Percentiles rank a stretch among this genome's conserved stretches.
phyloP scores from a whole-genome alignment of 75 land plant species.

The Cupressus sempervirens region DNA sequence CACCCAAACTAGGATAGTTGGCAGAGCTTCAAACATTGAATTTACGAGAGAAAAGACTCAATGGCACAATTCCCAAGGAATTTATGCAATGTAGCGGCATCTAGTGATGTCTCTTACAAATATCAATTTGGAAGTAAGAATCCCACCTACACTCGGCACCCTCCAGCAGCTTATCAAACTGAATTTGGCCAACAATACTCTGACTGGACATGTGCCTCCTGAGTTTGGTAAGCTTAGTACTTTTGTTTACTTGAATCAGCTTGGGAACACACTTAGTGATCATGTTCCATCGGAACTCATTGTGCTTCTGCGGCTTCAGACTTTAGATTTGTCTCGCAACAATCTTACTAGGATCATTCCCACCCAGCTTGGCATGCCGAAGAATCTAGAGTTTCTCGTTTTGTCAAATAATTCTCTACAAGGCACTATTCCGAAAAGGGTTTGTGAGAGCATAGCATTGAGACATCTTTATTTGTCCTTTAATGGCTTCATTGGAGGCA shows the following conservation, averaged over 20 bases:
- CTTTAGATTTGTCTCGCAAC: constrained; percentile 49
- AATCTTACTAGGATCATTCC: constrained; percentile 41
- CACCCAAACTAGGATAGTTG: constrained; percentile 41
- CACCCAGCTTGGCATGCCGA: constrained; percentile 18
- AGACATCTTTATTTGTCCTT: constrained; percentile 29
- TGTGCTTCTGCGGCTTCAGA: constrained; percentile 32
- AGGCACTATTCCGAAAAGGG: constrained; percentile 32
- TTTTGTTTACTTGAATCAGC: constrained; percentile 45
- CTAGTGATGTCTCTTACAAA: constrained; percentile 38
- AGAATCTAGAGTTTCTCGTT: constrained; percentile 38
- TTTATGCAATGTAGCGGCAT: constrained; percentile 30
- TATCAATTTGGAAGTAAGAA: constrained; percentile 44
- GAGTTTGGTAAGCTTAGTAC: constrained; percentile 46
- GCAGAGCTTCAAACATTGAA: constrained; percentile 35
- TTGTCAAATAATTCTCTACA: constrained; percentile 41
- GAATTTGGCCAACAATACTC: constrained; percentile 63
- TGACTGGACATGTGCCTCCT: constrained; percentile 57
- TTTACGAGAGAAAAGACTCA: constrained; percentile 45
- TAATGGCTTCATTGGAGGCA: constrained; percentile 52
- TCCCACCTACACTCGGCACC: constrained; percentile 38
- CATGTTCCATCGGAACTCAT: constrained; percentile 42
- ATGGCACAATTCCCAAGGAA: constrained; percentile 47
- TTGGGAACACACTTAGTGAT: constrained; percentile 51
- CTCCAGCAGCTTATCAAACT: constrained; percentile 31
- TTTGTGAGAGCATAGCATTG: constrained; percentile 39